Percentiles rank a stretch among this genome's conserved stretches.
phyloP scores from a whole-genome alignment of 1,284 basidiomycete genomes.

The Naganishia sp. region DNA sequence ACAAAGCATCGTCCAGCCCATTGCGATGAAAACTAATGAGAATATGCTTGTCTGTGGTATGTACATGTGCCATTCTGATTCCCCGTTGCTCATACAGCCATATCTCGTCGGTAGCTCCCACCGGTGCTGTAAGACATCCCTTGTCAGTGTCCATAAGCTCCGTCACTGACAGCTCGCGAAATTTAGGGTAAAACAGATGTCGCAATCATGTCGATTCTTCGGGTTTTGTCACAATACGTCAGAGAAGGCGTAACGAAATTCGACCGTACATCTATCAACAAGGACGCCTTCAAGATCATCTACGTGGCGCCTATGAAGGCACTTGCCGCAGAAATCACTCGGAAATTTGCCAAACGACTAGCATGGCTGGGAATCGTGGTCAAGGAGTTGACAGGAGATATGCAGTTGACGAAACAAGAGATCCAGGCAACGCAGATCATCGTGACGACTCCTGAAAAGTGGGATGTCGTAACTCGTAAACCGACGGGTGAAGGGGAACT shows the following conservation, averaged over 20 bases:
- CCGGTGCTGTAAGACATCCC: slow-evolving; percentile 74
- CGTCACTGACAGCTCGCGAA: neutral
- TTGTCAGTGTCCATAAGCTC: neutral
- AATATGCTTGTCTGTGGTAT: slow-evolving; percentile 93
- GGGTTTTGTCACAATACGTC: slow-evolving; percentile 77
- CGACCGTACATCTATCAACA: slow-evolving; percentile 63
- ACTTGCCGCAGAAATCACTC: slow-evolving; percentile 89
- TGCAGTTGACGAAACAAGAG: slow-evolving; percentile 94
- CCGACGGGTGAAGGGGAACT: slow-evolving; percentile 95
- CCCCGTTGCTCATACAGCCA: neutral
- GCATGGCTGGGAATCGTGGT: slow-evolving; percentile 86
- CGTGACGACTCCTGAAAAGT: slow-evolving; percentile 98
- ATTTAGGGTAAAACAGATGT: slow-evolving; percentile 96
- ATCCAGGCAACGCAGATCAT: slow-evolving; percentile 97
- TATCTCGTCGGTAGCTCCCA: slow-evolving; percentile 67
- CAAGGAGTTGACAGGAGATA: slow-evolving; percentile 94
- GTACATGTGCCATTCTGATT: slow-evolving; percentile 40
- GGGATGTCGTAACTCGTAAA: slow-evolving; percentile 98
- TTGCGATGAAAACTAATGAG: slow-evolving; percentile 91
- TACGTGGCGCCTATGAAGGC: slow-evolving; percentile 99
- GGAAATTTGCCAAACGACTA: slow-evolving; percentile 88
- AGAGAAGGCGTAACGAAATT: slow-evolving; percentile 48
- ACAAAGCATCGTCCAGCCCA: slow-evolving; percentile 91
- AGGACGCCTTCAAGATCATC: slow-evolving; percentile 88
- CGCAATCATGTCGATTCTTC: slow-evolving; percentile 89